phyloP scores from a whole-genome alignment of 805 yeast genomes.

The Kazachstania taianensis region DNA sequence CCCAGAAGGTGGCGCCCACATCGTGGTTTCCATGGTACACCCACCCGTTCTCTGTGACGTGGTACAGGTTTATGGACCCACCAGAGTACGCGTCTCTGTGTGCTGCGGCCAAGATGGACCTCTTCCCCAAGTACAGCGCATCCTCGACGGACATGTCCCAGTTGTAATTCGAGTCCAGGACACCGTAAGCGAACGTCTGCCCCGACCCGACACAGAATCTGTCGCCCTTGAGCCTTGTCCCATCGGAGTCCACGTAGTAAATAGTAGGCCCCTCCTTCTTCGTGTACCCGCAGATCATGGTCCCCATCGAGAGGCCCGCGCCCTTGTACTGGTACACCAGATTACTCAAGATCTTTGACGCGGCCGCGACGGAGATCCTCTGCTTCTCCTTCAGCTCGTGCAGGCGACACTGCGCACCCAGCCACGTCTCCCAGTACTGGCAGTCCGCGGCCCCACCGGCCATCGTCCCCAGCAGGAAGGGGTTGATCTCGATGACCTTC shows the following conservation, averaged over 20 bases:
- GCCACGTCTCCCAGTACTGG: conserved; percentile 99
- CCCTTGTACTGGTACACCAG: conserved; percentile 92
- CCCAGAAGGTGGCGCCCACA: conserved; percentile 87
- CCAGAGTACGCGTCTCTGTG: conserved; percentile 98
- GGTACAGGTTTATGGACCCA: conserved; percentile 89
- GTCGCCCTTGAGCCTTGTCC: conserved; percentile 90
- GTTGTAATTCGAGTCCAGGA: conserved; percentile 78
- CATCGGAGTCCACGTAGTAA: conserved; percentile 94
- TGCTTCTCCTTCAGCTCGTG: conserved; percentile 92
- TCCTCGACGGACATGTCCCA: conserved; percentile 93
- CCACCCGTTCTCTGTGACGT: conserved; percentile 93
- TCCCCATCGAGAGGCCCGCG: conserved; percentile 98
- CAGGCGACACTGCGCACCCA: conserved; percentile 90
- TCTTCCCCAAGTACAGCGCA: conserved; percentile 86
- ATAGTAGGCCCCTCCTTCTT: conserved; percentile 92
- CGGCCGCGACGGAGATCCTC: conserved; percentile 92
- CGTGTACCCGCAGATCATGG: conserved; percentile 97
- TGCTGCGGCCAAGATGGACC: conserved; percentile 93
- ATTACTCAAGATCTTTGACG: conserved; percentile 85
- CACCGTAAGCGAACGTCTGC: conserved; percentile 98
- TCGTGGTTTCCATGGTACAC: conserved; percentile 89
- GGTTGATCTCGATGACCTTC: conserved; percentile 94
- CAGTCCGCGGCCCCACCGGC: conserved; percentile 99
- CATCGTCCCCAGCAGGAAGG: conserved; percentile 91
- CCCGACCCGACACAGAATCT: conserved; percentile 97